These are phyloP conservation scores for Aureobasidium vineae DNA, from an alignment of 2,329 filamentous ascomycete genomes.

Conservation along the genomic window DNA sequence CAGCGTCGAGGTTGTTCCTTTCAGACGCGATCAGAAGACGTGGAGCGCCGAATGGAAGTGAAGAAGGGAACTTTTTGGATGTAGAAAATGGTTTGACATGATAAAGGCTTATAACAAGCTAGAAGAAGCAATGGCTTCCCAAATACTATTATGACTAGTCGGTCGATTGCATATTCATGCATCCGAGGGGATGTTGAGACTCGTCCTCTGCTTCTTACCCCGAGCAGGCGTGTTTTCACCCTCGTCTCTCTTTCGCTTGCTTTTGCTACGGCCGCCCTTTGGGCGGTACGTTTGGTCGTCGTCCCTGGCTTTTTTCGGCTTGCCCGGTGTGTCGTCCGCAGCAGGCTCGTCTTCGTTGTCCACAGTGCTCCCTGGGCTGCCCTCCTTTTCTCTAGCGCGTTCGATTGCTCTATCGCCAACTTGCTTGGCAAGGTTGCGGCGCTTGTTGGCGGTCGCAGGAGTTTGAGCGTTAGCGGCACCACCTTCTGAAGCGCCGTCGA, in stretches of 20 bases:
- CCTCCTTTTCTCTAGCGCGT: conserved; percentile 36
- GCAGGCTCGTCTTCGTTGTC: conserved; percentile 40
- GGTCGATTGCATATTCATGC: background rate
- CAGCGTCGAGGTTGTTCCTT: conserved; percentile 62
- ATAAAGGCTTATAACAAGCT: background rate
- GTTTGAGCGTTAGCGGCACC: conserved; percentile 71
- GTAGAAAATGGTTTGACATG: background rate
- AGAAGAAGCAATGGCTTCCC: background rate
- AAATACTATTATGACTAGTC: background rate
- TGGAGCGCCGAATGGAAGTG: conserved; percentile 53
- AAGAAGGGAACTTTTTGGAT: background rate
- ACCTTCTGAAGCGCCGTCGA: conserved; percentile 39
- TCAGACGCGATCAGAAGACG: conserved; percentile 60
- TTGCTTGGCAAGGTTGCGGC: conserved; percentile 39
- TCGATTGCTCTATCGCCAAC: conserved; percentile 40
- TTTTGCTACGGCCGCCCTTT: conserved; percentile 50
- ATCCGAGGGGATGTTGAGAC: conserved; percentile 23
- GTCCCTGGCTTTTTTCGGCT: conserved; percentile 39
- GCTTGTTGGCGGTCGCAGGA: conserved; percentile 66
- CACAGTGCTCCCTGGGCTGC: conserved; percentile 38
- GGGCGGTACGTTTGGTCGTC: conserved; percentile 49
- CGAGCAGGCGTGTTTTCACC: conserved; percentile 27
- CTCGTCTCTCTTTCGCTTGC: conserved; percentile 43
- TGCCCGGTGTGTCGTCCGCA: conserved; percentile 40
- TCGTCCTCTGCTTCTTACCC: conserved; percentile 32